Base-by-base conservation (phyloP, 768 basidiomycete species). In the Pisolithus tinctorius region DNA sequence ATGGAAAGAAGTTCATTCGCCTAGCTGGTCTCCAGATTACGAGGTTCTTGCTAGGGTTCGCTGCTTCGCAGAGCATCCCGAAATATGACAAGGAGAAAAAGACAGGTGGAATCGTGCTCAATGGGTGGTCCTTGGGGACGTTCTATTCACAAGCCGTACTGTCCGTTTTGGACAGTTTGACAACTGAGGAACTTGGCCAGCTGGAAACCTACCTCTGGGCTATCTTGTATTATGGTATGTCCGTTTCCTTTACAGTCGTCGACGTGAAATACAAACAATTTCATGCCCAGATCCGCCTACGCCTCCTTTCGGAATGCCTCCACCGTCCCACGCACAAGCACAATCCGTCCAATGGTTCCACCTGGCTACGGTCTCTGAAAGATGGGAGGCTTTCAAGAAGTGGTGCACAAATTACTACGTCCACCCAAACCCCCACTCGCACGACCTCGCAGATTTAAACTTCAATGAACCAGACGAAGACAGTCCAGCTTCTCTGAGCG, bases 101-200 rank as follows among this genome's bases (percentile, higher is more conserved):
- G 27, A 40, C n/a, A 1, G 51, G 54, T 17, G 54, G 54, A 17
- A 48, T 52, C 41, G 14, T 36, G n/a, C 36, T 55, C 26, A 7
- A 45, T 8, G 54, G 54, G 20, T 55, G 54, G 54, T 55, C 54
- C 23, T 17, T 53, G 10, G 54, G 54, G 8, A 39, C 43, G 20
- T 7, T 45, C n/a, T 48, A 17, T 17, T 16, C 36, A 7, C 47
- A 55, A 27, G 36, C 51, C 14, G 26, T 53, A 29, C 13, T 55
- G 17, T 51, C 55, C 8, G 40, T 45, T 45, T 37, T 55, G 3
- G 55, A 53, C 5, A 37, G 17, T 8, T 53, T 55, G 43, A 13
- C 37, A 37, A n/a, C 14, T 7, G 26, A 53, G 11, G 36, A 48
- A 31, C 47, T 53, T 4, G 23, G 36, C 11, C 43, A 39, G 17